These are phyloP conservation scores for grape (Vitis vinifera) DNA, from an alignment of 164 flowering plant genomes.

Conservation along the genomic window ASM3070453v1 NC_081816.1:4102001-4102500, in stretches of 20 bases:
- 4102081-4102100: not conserved
- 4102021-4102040: constrained; percentile 74
- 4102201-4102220: constrained; percentile 78
- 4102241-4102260: constrained; percentile 89
- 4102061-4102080: constrained; percentile 95
- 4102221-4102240: constrained; percentile 91
- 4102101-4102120: not conserved
- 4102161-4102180: constrained; percentile 38
- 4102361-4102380: not conserved
- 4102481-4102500: constrained; percentile 82
- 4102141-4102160: not conserved
- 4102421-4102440: constrained; percentile 12
- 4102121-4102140: not conserved
- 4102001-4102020: constrained; percentile 80
- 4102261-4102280: constrained; percentile 86
- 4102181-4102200: constrained; percentile 95
- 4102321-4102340: constrained; percentile 81
- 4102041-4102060: constrained; percentile 95
- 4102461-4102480: constrained; percentile 75
- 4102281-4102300: constrained; percentile 64
- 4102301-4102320: constrained; percentile 72
- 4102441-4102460: constrained; percentile 97
- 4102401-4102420: not conserved
- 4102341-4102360: constrained; percentile 59
- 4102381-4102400: not conserved